Percentiles rank a stretch among this genome's conserved stretches.
Conservation (phyloP, 768 basidiomycete species). For the Cystofilobasidium macerans region DNA sequence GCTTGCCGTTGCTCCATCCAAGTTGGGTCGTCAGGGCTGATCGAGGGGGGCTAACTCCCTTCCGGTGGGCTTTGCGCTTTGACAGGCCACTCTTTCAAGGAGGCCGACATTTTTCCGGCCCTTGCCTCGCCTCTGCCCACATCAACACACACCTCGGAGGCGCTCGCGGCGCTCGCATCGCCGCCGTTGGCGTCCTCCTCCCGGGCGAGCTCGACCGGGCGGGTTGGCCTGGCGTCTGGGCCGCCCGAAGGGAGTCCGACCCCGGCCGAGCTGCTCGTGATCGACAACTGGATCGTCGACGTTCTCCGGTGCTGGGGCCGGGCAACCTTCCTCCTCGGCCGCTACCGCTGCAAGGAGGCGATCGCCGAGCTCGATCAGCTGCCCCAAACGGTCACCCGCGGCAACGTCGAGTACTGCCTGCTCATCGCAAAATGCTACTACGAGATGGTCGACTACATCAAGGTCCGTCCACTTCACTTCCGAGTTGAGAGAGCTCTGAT, state of each 20-base stretch:
- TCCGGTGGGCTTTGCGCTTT: too few relatives aligned
- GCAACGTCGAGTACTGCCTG: slow-evolving; percentile 63
- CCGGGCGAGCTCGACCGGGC: slow-evolving; percentile 39
- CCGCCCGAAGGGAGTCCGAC: not conserved
- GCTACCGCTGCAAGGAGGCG: slow-evolving; percentile 65
- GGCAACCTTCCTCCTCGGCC: slow-evolving; percentile 60
- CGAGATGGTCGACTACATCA: slow-evolving; percentile 75
- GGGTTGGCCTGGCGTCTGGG: not conserved
- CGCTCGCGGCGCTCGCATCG: not conserved
- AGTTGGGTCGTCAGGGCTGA: too few relatives aligned
- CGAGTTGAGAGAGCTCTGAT: not conserved
- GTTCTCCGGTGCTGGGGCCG: slow-evolving; percentile 69
- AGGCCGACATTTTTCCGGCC: not conserved
- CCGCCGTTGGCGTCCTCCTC: not conserved
- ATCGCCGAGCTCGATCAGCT: slow-evolving; percentile 65
- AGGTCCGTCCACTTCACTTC: slow-evolving; percentile 48
- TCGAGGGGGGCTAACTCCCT: too few relatives aligned
- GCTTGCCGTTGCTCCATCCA: too few relatives aligned
- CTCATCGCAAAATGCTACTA: slow-evolving; percentile 80
- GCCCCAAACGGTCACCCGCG: slow-evolving; percentile 57
- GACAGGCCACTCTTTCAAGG: too few relatives aligned
- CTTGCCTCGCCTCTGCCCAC: not conserved
- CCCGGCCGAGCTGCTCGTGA: slow-evolving; percentile 54
- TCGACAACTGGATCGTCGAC: slow-evolving; percentile 72
- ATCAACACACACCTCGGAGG: slow-evolving; percentile 7